phyloP scores from a whole-genome alignment of 176 grass and related monocot genomes.

The Oryza officinalis region DNA sequence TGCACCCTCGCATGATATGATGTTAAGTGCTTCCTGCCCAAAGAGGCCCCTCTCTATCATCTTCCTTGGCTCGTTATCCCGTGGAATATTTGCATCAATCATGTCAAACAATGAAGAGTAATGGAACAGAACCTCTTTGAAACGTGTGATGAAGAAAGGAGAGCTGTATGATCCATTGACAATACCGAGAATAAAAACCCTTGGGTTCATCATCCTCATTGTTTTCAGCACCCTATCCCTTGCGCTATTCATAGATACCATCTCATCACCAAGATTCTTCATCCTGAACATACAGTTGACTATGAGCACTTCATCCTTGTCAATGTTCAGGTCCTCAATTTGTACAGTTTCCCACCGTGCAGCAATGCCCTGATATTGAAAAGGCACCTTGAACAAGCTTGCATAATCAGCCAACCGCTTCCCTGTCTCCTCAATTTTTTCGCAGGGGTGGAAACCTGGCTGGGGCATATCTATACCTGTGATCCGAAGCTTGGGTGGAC shows the following conservation, averaged over 20 bases:
- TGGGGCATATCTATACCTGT: slow-evolving; percentile 45
- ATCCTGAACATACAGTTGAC: slow-evolving; percentile 44
- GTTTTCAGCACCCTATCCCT: slow-evolving; percentile 38
- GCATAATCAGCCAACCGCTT: slow-evolving; percentile 48
- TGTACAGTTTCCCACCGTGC: slow-evolving; percentile 45
- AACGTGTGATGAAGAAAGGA: slow-evolving; percentile 54
- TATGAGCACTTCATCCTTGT: slow-evolving; percentile 34
- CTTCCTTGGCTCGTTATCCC: slow-evolving; percentile 38
- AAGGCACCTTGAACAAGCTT: slow-evolving; percentile 48
- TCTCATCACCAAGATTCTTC: slow-evolving; percentile 38
- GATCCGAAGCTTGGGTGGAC: slow-evolving; percentile 46
- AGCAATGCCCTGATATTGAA: slow-evolving; percentile 52
- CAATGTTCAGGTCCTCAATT: slow-evolving; percentile 40
- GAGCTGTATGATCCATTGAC: slow-evolving; percentile 39
- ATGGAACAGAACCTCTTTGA: slow-evolving; percentile 51
- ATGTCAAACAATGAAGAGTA: slow-evolving; percentile 59
- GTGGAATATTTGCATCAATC: slow-evolving; percentile 49
- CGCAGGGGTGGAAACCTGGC: slow-evolving; percentile 43
- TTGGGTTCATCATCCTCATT: slow-evolving; percentile 48
- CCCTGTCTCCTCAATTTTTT: slow-evolving; percentile 47
- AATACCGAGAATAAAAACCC: slow-evolving; percentile 39
- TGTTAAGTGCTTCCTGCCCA: slow-evolving; percentile 19
- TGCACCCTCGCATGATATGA: slow-evolving; percentile 41
- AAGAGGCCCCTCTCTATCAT: slow-evolving; percentile 30
- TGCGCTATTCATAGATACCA: slow-evolving; percentile 26